These are phyloP conservation scores for Podospora fimiseda DNA, from an alignment of 495 filamentous ascomycete species.

Conservation along the genomic window DNA sequence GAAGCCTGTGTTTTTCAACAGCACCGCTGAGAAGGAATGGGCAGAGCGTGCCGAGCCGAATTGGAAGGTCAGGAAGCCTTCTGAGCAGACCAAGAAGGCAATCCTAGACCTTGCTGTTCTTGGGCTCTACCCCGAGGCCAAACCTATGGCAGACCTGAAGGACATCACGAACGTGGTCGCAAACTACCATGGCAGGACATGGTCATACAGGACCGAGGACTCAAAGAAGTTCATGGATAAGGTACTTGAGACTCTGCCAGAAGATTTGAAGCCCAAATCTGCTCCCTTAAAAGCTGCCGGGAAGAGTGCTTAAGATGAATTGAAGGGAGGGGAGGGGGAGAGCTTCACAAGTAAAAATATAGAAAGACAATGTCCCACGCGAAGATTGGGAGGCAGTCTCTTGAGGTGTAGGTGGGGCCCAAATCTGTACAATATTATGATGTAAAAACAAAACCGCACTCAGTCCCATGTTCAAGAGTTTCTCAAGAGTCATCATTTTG, in stretches of 20 bases:
- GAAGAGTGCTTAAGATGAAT: conserved; percentile 10
- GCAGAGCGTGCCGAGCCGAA: conserved; percentile 7
- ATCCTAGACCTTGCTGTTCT: conserved; percentile 35
- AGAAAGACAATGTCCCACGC: no score
- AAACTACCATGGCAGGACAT: conserved; percentile 27
- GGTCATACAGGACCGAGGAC: conserved; percentile 18
- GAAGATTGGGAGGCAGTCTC: no score
- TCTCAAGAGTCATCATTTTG: background rate
- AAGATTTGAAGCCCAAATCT: conserved; percentile 3
- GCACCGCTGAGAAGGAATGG: conserved; percentile 34
- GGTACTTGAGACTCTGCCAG: conserved; percentile 22
- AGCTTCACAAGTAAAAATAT: no score
- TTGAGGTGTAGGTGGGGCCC: background rate
- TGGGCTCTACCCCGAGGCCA: conserved; percentile 33
- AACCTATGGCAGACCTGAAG: conserved; percentile 21
- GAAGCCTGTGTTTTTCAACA: conserved; percentile 29
- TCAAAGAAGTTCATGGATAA: conserved; percentile 19
- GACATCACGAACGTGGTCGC: conserved; percentile 30
- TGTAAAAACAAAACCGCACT: conserved; percentile 18
- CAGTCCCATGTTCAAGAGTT: conserved; percentile 1
- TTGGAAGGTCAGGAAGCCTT: conserved; percentile 13
- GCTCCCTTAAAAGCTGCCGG: conserved; percentile 8
- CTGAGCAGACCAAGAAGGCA: conserved; percentile 26
- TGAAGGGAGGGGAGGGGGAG: background rate
- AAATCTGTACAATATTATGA: background rate